These are phyloP conservation scores for Blastomyces emzantsi DNA, from an alignment of 2,329 filamentous ascomycete species.

Conservation along the genomic window DNA sequence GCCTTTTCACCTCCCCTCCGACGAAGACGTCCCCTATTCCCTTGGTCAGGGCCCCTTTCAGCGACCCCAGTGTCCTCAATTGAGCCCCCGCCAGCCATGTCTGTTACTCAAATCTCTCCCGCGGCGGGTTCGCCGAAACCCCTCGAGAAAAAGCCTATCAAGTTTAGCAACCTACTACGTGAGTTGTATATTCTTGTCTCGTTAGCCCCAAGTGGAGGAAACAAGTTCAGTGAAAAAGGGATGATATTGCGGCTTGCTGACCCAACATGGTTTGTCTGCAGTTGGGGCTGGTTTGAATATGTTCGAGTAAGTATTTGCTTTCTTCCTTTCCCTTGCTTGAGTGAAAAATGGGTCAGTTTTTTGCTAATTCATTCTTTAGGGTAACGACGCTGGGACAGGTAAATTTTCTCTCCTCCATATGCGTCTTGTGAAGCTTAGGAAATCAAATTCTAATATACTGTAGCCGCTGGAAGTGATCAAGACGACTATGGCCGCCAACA, in stretches of 20 bases:
- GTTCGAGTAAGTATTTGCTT: conserved; percentile 59
- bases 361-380: conserved; percentile 27
- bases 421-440: conserved; percentile 3
- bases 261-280: conserved; percentile 22
- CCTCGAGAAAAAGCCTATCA: conserved; percentile 98
- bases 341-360: too few species aligned
- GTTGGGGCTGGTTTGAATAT: conserved; percentile 88
- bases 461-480: conserved; percentile 96
- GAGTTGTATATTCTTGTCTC: conserved; percentile 25
- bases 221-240: background rate
- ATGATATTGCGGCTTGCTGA: conserved; percentile 18
- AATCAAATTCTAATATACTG: conserved; percentile 1
- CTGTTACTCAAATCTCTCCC: conserved; percentile 18
- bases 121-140: conserved; percentile 36
- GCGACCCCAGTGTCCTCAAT: conserved; percentile 49
- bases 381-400: conserved; percentile 62
- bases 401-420: background rate
- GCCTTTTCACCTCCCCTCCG: background rate
- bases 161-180: conserved; percentile 96
- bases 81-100: conserved; percentile 20
- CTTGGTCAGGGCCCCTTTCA: conserved; percentile 93
- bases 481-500: conserved; percentile 98
- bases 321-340: background rate
- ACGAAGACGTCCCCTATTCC: conserved; percentile 40
- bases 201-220: background rate